These are phyloP conservation scores for Pleurotus giganteus DNA, from an alignment of 768 basidiomycete genomes.

Conservation along the genomic window DNA sequence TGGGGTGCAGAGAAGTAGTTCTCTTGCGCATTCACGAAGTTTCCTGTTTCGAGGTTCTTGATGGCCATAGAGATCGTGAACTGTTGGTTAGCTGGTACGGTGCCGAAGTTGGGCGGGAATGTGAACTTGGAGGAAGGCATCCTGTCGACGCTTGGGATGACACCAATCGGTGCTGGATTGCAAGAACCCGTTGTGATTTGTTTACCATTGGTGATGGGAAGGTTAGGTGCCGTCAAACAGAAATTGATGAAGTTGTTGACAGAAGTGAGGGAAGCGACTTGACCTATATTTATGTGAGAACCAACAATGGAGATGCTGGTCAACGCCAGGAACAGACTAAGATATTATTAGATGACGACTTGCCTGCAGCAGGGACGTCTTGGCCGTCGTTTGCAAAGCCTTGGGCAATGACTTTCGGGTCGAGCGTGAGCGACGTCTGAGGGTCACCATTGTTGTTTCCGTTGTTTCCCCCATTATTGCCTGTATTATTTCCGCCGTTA, in stretches of 20 bases:
- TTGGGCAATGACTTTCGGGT: constrained; percentile 40
- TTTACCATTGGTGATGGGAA: constrained; percentile 54
- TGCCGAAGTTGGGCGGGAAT: constrained; percentile 40
- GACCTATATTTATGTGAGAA: constrained; percentile 25
- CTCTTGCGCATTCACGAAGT: constrained; percentile 54
- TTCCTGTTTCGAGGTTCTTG: constrained; percentile 41
- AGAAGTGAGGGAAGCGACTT: constrained; percentile 51
- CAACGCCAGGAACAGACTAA: neutral
- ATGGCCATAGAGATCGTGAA: constrained; percentile 55
- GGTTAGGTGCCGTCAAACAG: constrained; percentile 40
- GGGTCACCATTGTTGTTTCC: constrained; percentile 30
- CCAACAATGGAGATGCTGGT: neutral
- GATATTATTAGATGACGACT: neutral
- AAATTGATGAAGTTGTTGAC: constrained; percentile 65
- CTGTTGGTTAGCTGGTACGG: constrained; percentile 40
- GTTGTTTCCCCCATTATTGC: constrained; percentile 20
- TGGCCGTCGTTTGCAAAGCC: constrained; percentile 53
- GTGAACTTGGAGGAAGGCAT: constrained; percentile 51
- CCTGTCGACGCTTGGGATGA: constrained; percentile 44
- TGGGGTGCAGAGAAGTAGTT: constrained; percentile 61
- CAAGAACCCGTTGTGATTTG: constrained; percentile 54
- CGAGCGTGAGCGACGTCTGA: constrained; percentile 46
- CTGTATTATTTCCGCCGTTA: constrained; percentile 11
- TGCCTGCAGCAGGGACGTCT: constrained; percentile 34
- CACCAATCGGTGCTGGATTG: constrained; percentile 58